These are phyloP conservation scores for Fusarium clavum DNA, from an alignment of 2,329 filamentous ascomycete species.

Conservation along the genomic window DNA sequence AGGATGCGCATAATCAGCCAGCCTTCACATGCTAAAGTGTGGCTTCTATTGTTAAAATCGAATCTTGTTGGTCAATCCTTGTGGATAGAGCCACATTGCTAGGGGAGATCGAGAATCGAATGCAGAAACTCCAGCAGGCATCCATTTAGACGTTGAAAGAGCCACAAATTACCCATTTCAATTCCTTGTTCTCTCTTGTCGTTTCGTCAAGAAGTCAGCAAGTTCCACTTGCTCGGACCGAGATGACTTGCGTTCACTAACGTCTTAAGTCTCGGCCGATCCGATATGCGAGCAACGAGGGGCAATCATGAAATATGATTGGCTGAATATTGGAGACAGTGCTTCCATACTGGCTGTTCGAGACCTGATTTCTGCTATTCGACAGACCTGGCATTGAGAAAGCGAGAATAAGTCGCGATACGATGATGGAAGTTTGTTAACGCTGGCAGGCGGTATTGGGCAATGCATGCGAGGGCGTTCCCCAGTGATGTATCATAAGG, in stretches of 20 bases:
- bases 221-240: slow-evolving; percentile 28
- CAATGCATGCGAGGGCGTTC: not conserved
- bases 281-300: slow-evolving; percentile 27
- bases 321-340: slow-evolving; percentile 15
- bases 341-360: slow-evolving; percentile 1
- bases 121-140: slow-evolving; percentile 38
- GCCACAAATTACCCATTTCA: slow-evolving; percentile 20
- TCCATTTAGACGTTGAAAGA: slow-evolving; percentile 6
- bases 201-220: slow-evolving; percentile 4
- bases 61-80: slow-evolving; percentile 10
- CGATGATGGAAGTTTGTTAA: not conserved
- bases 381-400: slow-evolving; percentile 10
- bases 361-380: slow-evolving; percentile 4
- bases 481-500: not conserved
- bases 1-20: slow-evolving; percentile 10
- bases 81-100: slow-evolving; percentile 21
- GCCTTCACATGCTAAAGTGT: slow-evolving; percentile 40
- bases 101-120: slow-evolving; percentile 35
- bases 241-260: slow-evolving; percentile 15
- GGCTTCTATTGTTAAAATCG: slow-evolving; percentile 13
- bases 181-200: slow-evolving; percentile 27
- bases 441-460: not conserved
- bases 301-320: slow-evolving; percentile 8
- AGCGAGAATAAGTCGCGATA: not conserved
- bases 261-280: slow-evolving; percentile 11